Percentiles rank a stretch among this genome's conserved stretches.
Evolutionary conservation across 805 yeast species (phyloP).

Genomic region (Priceomyces haplophilus): DNA sequence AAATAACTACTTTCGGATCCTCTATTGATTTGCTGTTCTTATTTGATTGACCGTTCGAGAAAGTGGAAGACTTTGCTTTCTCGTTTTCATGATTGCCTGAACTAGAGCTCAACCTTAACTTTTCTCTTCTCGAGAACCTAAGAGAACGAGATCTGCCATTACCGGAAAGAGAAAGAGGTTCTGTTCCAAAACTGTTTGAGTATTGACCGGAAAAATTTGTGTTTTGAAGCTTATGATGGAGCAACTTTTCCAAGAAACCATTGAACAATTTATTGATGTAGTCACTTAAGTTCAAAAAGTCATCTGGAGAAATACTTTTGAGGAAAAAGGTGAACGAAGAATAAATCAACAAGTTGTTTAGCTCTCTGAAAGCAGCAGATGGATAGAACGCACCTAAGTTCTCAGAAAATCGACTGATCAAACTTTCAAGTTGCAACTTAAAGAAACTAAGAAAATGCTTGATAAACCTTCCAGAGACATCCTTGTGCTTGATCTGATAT

Average conservation of each 20-base stretch:
- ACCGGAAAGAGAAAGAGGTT: conserved; percentile 10
- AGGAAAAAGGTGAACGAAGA: conserved; percentile 43
- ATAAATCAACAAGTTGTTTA: conserved; percentile 28
- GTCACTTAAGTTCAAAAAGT: conserved; percentile 46
- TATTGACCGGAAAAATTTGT: conserved; percentile 15
- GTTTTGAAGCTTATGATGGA: conserved; percentile 20
- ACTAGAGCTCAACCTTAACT: conserved; percentile 14
- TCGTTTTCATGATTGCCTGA: conserved; percentile 6
- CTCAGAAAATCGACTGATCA: conserved; percentile 38
- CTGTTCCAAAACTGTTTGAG: conserved; percentile 9
- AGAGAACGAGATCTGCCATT: conserved; percentile 30
- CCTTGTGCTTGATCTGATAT: conserved; percentile 58
- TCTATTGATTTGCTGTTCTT: conserved; percentile 17
- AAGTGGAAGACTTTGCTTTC: conserved; percentile 8
- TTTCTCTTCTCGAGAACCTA: conserved; percentile 30
- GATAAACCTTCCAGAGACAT: conserved; percentile 50
- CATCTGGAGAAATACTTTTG: conserved; percentile 50
- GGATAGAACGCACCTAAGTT: conserved; percentile 25
- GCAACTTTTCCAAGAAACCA: conserved; percentile 25
- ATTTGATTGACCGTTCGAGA: conserved; percentile 4
- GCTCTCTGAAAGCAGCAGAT: conserved; percentile 19
- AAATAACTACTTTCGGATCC: conserved; percentile 32
- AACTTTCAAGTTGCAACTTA: conserved; percentile 30
- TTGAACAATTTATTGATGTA: conserved; percentile 33
- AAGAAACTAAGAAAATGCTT: conserved; percentile 41